Conservation (phyloP, 371 early-diverging fungal species). For the Apophysomyces sp. region DNA sequence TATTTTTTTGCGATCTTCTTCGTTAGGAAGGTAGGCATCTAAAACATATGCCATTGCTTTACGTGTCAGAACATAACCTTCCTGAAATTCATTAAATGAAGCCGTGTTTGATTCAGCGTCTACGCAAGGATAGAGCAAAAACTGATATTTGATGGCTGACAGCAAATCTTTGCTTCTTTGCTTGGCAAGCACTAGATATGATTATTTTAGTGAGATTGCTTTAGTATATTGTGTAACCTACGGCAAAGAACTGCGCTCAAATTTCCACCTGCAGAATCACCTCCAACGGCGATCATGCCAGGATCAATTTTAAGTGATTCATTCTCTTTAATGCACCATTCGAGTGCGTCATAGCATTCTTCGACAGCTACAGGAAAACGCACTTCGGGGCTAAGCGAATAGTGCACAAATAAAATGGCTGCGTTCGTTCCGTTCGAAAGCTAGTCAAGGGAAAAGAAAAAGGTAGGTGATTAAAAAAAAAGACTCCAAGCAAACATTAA, state of each 20-base stretch:
- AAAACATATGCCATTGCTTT: slow-evolving; percentile 14
- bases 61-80: slow-evolving; percentile 11
- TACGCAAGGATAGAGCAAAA: slow-evolving; percentile 29
- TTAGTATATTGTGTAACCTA: background rate
- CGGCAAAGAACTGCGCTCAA: slow-evolving; percentile 20
- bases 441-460: slow-evolving; percentile 4
- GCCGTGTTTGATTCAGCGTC: slow-evolving; percentile 18
- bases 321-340: slow-evolving; percentile 22
- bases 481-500: background rate
- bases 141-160: slow-evolving; percentile 13
- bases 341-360: slow-evolving; percentile 30
- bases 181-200: slow-evolving; percentile 20
- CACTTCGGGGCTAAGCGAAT: slow-evolving; percentile 24
- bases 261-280: slow-evolving; percentile 40
- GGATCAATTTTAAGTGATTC: slow-evolving; percentile 18
- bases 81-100: slow-evolving; percentile 15
- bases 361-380: slow-evolving; percentile 29
- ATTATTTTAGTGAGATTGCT: background rate
- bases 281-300: slow-evolving; percentile 19
- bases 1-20: slow-evolving; percentile 5
- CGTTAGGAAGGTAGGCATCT: slow-evolving; percentile 14
- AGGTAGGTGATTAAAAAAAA: background rate
- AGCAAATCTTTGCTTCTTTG: slow-evolving; percentile 5
- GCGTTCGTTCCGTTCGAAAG: slow-evolving; percentile 6
- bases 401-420: slow-evolving; percentile 24